These are phyloP conservation scores for Candida khao-thaluensis DNA, from an alignment of 805 yeast genomes.

Conservation along the genomic window DNA sequence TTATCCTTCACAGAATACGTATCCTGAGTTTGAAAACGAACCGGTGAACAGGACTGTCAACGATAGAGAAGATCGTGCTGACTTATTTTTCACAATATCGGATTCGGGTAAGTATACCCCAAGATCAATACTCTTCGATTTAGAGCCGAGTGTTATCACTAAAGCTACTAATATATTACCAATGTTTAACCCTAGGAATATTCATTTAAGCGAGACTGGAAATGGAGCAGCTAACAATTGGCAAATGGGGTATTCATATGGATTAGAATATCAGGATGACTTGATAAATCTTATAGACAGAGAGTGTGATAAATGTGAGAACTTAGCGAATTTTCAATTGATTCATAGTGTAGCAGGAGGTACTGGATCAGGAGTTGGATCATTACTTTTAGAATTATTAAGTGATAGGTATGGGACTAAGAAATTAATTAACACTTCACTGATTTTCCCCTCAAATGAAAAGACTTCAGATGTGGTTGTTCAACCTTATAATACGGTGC, in stretches of 20 bases:
- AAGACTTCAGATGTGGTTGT: constrained; percentile 92
- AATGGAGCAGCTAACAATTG: constrained; percentile 96
- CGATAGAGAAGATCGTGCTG: constrained; percentile 63
- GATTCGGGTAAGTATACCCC: constrained; percentile 84
- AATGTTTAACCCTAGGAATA: constrained; percentile 79
- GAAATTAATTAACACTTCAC: constrained; percentile 79
- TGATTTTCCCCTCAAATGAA: constrained; percentile 81
- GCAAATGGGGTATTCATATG: constrained; percentile 86
- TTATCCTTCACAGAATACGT: constrained; percentile 21
- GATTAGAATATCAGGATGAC: constrained; percentile 65
- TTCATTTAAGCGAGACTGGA: constrained; percentile 77
- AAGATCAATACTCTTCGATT: constrained; percentile 77
- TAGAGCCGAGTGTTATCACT: constrained; percentile 86
- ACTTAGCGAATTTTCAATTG: constrained; percentile 84
- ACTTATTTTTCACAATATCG: constrained; percentile 75
- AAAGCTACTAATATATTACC: constrained; percentile 54
- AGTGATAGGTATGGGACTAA: constrained; percentile 77
- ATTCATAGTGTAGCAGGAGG: constrained; percentile 98
- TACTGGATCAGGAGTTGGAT: constrained; percentile 96
- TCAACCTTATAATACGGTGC: constrained; percentile 89
- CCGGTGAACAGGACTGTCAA: constrained; percentile 13
- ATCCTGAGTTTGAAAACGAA: constrained; percentile 18
- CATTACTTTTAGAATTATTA: constrained; percentile 71
- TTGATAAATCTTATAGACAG: constrained; percentile 80
- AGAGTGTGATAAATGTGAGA: constrained; percentile 88